Percentiles rank a stretch among this genome's conserved stretches.
Conservation (phyloP, 306 rosid genomes). For the Trifolium fragiferum region DNA sequence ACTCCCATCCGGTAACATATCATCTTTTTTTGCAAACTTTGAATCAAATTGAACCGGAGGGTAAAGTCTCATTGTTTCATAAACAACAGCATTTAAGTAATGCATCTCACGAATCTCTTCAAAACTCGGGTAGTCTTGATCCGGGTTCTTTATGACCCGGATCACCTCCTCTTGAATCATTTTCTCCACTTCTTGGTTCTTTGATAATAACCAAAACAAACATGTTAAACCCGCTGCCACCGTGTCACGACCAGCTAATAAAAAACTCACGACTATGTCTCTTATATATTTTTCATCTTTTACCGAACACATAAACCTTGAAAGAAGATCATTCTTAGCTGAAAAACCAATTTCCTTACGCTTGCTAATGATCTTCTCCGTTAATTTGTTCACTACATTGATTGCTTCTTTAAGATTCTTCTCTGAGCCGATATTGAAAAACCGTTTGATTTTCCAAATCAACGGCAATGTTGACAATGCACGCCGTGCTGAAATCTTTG, state of each 20-base stretch:
- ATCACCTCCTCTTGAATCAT: slow-evolving; percentile 59
- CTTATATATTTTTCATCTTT: slow-evolving; percentile 65
- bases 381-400: slow-evolving; percentile 47
- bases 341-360: slow-evolving; percentile 51
- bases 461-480: slow-evolving; percentile 64
- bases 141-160: slow-evolving; percentile 51
- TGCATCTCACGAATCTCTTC: slow-evolving; percentile 63
- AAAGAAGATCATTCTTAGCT: slow-evolving; percentile 57
- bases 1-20: slow-evolving; percentile 79
- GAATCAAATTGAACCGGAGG: slow-evolving; percentile 96
- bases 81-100: slow-evolving; percentile 63
- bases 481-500: slow-evolving; percentile 68
- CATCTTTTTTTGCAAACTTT: slow-evolving; percentile 66
- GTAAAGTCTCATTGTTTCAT: slow-evolving; percentile 77
- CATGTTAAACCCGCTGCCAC: slow-evolving; percentile 68
- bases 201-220: slow-evolving; percentile 56
- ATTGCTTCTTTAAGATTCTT: slow-evolving; percentile 61
- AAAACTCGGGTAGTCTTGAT: slow-evolving; percentile 36
- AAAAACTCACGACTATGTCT: slow-evolving; percentile 75
- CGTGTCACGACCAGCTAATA: slow-evolving; percentile 87
- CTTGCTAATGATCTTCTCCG: slow-evolving; percentile 45
- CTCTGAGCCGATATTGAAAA: slow-evolving; percentile 67
- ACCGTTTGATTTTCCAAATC: slow-evolving; percentile 64
- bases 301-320: slow-evolving; percentile 70
- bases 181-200: slow-evolving; percentile 48